phyloP scores from a whole-genome alignment of 176 grass and related monocot species.

The Carex littledalei region DNA sequence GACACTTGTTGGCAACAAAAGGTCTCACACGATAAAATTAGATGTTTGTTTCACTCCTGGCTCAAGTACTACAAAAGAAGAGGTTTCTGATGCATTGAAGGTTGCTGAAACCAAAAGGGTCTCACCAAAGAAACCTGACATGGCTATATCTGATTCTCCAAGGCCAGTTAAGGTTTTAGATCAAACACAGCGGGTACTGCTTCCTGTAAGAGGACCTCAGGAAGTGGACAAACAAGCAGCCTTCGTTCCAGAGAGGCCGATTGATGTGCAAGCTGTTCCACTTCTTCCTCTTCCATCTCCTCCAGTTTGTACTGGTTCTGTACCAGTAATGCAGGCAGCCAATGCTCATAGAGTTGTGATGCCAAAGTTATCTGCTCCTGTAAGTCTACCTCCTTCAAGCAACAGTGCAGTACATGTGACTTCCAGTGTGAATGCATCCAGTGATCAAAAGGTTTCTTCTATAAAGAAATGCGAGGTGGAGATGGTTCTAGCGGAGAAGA shows the following conservation, averaged over 20 bases:
- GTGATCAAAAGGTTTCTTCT: background rate
- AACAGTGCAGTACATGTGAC: background rate
- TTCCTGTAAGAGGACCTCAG: background rate
- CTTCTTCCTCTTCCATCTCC: background rate
- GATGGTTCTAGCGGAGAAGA: background rate
- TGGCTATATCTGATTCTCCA: background rate
- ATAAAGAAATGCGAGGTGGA: background rate
- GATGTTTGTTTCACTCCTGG: slow-evolving; percentile 56
- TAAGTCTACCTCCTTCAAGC: slow-evolving; percentile 1
- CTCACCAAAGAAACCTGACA: background rate
- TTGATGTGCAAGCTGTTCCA: background rate
- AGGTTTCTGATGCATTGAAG: slow-evolving; percentile 13
- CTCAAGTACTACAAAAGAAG: slow-evolving; percentile 29
- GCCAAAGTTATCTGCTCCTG: background rate
- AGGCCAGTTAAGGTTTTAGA: slow-evolving; percentile 9
- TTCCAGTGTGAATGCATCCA: background rate
- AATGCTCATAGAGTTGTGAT: background rate
- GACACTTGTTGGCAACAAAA: slow-evolving; percentile 69
- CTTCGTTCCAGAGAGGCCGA: background rate
- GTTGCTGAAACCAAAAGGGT: slow-evolving; percentile 24
- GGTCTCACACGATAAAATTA: slow-evolving; percentile 44
- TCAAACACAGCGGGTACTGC: background rate
- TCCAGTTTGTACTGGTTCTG: background rate
- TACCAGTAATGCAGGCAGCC: background rate
- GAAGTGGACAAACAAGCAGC: background rate